Evolutionary conservation across 495 filamentous ascomycete species (phyloP).

Genomic region (Astrothelium subdiscretum): DNA sequence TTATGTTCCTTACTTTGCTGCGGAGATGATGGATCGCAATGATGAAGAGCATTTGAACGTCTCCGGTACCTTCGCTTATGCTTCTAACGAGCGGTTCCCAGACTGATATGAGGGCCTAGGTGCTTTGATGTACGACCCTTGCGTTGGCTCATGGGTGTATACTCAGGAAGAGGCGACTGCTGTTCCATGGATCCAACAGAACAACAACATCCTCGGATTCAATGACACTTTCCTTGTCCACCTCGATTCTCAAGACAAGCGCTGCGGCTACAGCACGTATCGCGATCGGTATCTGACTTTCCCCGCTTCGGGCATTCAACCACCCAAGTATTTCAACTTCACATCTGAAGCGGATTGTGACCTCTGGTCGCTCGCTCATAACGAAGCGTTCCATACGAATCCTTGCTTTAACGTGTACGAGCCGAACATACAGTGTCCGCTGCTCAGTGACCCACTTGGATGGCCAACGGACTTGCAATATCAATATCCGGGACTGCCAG

Average conservation of each 20-base stretch:
- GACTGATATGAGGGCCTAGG: neutral
- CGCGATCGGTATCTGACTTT: slow-evolving; percentile 4
- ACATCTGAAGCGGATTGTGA: slow-evolving; percentile 1
- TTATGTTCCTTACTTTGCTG: slow-evolving; percentile 20
- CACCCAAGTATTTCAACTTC: neutral
- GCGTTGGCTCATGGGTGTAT: slow-evolving; percentile 15
- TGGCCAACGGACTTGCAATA: slow-evolving; percentile 2
- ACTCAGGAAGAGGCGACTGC: slow-evolving; percentile 8
- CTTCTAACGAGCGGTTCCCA: neutral
- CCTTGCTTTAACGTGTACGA: slow-evolving; percentile 2
- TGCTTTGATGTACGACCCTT: slow-evolving; percentile 16
- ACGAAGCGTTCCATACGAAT: neutral
- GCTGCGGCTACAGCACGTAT: slow-evolving; percentile 3
- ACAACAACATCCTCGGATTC: slow-evolving; percentile 2
- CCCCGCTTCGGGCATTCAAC: slow-evolving; percentile 1
- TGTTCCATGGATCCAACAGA: slow-evolving; percentile 3
- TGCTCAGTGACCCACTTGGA: neutral
- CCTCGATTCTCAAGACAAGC: neutral
- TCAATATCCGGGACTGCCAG: slow-evolving; percentile 13
- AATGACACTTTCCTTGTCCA: slow-evolving; percentile 9
- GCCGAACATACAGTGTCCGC: neutral
- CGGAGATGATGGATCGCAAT: slow-evolving; percentile 15
- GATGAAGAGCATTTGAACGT: slow-evolving; percentile 14
- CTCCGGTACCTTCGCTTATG: slow-evolving; percentile 8
- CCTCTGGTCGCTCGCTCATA: neutral